Conservation (phyloP, 768 basidiomycete species). For the Rhizopogon vinicolor region DNA sequence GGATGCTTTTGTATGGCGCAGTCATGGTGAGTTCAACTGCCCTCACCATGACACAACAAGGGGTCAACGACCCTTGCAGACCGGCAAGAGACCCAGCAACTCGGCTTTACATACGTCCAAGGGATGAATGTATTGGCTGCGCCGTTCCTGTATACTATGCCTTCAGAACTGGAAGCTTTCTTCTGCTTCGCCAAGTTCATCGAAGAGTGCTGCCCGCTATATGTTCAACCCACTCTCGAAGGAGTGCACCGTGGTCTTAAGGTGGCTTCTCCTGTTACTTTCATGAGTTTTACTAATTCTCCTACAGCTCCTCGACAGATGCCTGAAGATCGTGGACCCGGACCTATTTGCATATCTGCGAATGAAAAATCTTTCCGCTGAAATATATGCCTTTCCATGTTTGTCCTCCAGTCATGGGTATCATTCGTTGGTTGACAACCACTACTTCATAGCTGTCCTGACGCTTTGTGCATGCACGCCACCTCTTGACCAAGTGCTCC, state of each 20-base stretch:
- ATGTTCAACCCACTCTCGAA: conserved; percentile 93
- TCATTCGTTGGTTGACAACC: neutral
- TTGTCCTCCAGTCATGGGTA: conserved; percentile 24
- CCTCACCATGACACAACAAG: neutral
- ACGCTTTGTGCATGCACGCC: conserved; percentile 97
- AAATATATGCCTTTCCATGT: conserved; percentile 98
- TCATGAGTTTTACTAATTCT: neutral
- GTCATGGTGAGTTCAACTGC: conserved; percentile 53
- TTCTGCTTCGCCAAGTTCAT: conserved; percentile 96
- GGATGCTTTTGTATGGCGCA: conserved; percentile 98
- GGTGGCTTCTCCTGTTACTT: conserved; percentile 37
- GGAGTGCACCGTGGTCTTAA: conserved; percentile 94
- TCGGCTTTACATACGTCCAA: conserved; percentile 95
- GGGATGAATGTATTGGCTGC: conserved; percentile 99
- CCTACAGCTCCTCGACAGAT: conserved; percentile 82
- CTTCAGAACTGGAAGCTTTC: conserved; percentile 97
- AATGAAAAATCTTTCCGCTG: conserved; percentile 89
- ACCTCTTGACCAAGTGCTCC: conserved; percentile 90
- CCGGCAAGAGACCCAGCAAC: conserved; percentile 68
- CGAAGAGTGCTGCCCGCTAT: conserved; percentile 91
- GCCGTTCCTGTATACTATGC: conserved; percentile 96
- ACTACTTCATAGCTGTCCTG: conserved; percentile 61
- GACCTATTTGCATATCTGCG: conserved; percentile 78
- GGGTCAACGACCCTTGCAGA: conserved; percentile 37
- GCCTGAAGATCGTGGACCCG: conserved; percentile 87